phyloP scores from a whole-genome alignment of 371 early-diverging fungal species.

The Gilbertella persicaria region DNA sequence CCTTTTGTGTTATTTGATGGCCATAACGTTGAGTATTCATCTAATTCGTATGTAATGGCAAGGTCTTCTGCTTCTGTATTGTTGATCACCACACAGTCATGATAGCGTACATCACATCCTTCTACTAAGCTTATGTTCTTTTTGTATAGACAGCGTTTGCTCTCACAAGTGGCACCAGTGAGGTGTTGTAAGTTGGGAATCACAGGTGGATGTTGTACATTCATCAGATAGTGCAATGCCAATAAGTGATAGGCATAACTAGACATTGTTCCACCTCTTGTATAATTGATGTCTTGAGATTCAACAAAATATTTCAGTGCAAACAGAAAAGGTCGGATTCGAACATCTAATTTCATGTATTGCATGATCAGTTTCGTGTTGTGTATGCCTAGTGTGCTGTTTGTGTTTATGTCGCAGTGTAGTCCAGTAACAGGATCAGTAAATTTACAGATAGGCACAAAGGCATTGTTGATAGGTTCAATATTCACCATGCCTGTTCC shows the following conservation, averaged over 20 bases:
- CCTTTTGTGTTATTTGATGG: conserved; percentile 45
- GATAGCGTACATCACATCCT: not conserved
- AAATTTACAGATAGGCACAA: conserved; percentile 72
- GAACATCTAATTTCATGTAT: conserved; percentile 52
- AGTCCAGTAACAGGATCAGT: conserved; percentile 52
- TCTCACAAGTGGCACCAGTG: not conserved
- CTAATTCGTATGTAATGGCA: not conserved
- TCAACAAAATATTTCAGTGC: conserved; percentile 59
- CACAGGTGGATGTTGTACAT: conserved; percentile 4
- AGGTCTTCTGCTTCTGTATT: not conserved
- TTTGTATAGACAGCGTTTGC: not conserved
- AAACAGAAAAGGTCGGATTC: conserved; percentile 57
- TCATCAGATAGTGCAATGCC: conserved; percentile 19
- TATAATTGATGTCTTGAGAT: conserved; percentile 48
- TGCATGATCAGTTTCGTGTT: conserved; percentile 60
- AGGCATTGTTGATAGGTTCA: conserved; percentile 27
- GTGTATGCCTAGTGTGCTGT: conserved; percentile 55
- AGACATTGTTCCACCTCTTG: conserved; percentile 11
- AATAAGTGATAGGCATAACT: conserved; percentile 22
- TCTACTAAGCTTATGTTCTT: not conserved
- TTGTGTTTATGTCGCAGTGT: conserved; percentile 58
- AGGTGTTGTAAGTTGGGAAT: conserved; percentile 16
- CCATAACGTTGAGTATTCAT: conserved; percentile 13
- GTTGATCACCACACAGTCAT: conserved; percentile 6
- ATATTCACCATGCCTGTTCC: conserved; percentile 29